Base-by-base conservation (phyloP, 805 yeast genomes). In the Yarrowia phangngaensis region DNA sequence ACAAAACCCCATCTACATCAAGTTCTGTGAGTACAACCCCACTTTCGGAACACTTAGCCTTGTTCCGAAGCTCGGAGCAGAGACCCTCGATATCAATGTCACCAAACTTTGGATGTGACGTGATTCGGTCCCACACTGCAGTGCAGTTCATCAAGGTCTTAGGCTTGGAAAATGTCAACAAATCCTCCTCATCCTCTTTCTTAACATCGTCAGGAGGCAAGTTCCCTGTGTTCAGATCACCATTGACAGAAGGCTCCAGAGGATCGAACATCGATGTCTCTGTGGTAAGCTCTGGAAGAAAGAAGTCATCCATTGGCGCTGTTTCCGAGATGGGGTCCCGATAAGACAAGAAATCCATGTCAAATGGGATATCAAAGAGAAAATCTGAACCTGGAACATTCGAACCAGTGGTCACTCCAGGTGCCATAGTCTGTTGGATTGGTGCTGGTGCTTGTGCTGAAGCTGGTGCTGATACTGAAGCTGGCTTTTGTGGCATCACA, bases 71-170 rank as follows among this genome's bases (percentile, higher is more conserved):
- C 68, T 92, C 98, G 33, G 69, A 63, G 73, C 98, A 92, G 63
- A 92, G 74, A 2, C 95, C 94, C 62, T 90, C 97, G 55, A 92
- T 89, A 64, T 92, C 98, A 47, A 92, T 72, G 52, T 89, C 96
- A 4, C 92, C 79, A 65, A 89, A 92, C 62, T 83, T 79, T 24
- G 98, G 97, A 71, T 92, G 97, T 16, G 92, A 67, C 2, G 96
- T 84, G 28, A 92, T 83, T 60, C 97, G 76, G 65, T 90, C 97
- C 98, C 98, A 92, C 12, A 90, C 82, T 57, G 88, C 96, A 0
- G 95, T 78, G 65, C 98, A 92, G 60, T 78, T 79, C 66, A 84
- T 67, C 56, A 64, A 55, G 8, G 38, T 14, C 40, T 45, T 45
- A 19, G 38, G 38, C 32, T 31, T 31, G 27, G 40, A 26, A 20